These are phyloP conservation scores for Diutina pseudorugosa DNA, from an alignment of 1,139 yeast genomes.

Conservation along the genomic window DNA sequence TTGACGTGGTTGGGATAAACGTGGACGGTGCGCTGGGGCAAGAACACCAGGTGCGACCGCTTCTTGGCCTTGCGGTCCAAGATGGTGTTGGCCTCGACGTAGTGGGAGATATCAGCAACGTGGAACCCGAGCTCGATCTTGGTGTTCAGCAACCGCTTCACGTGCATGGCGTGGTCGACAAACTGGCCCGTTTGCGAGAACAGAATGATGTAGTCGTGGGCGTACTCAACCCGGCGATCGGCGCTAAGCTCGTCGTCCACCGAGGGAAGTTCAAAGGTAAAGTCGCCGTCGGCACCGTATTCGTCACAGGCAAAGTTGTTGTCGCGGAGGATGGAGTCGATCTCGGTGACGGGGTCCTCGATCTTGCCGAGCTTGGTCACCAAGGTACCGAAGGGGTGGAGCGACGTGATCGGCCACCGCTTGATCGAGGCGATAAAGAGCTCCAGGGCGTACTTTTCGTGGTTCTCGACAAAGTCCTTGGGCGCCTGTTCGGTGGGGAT, in stretches of 20 bases:
- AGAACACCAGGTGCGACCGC: slow-evolving; percentile 78
- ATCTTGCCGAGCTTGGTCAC: slow-evolving; percentile 78
- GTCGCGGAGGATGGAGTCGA: slow-evolving; percentile 84
- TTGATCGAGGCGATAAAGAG: slow-evolving; percentile 90
- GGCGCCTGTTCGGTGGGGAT: slow-evolving; percentile 99
- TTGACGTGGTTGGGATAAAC: slow-evolving; percentile 61
- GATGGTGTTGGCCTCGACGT: slow-evolving; percentile 55
- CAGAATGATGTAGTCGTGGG: slow-evolving; percentile 54
- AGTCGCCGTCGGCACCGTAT: slow-evolving; percentile 37
- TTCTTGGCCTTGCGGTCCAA: slow-evolving; percentile 86
- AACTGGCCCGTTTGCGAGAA: slow-evolving; percentile 48
- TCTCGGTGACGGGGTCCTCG: slow-evolving; percentile 67
- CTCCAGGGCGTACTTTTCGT: slow-evolving; percentile 69
- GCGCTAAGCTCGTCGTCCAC: slow-evolving; percentile 22
- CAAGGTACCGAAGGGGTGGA: slow-evolving; percentile 94
- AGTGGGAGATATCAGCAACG: slow-evolving; percentile 66
- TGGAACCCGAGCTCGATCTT: slow-evolving; percentile 72
- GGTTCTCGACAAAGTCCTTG: slow-evolving; percentile 85
- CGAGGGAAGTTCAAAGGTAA: slow-evolving; percentile 7
- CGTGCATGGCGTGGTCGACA: slow-evolving; percentile 73
- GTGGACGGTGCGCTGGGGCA: slow-evolving; percentile 68
- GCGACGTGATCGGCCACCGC: slow-evolving; percentile 97
- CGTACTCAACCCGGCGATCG: slow-evolving; percentile 41
- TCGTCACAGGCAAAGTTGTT: slow-evolving; percentile 86
- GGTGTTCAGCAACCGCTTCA: slow-evolving; percentile 44